A percentile compares a stretch with the other conserved stretches of the same genome.
These are phyloP conservation scores for Rhizopogon roseolus DNA, from an alignment of 768 basidiomycete genomes.

Conservation along the genomic window DNA sequence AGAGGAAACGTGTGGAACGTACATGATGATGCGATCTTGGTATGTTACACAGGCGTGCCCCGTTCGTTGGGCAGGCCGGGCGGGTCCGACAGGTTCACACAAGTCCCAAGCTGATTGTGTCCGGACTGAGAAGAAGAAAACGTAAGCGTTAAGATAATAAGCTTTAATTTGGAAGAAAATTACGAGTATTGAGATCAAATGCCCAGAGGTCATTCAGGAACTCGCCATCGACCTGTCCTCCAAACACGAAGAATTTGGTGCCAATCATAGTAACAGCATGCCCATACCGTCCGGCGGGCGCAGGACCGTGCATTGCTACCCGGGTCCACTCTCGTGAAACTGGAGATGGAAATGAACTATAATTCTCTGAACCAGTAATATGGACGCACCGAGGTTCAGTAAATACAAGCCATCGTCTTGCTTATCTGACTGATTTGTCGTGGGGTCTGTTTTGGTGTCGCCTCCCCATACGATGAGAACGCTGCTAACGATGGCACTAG, in stretches of 20 bases:
- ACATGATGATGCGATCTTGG: constrained; percentile 84
- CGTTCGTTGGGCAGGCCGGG: constrained; percentile 77
- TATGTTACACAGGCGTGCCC: constrained; percentile 87
- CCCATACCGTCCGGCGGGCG: constrained; percentile 89
- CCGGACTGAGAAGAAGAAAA: constrained; percentile 52
- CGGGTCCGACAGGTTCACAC: constrained; percentile 55
- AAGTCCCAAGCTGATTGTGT: constrained; percentile 82
- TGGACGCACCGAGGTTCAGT: constrained; percentile 79
- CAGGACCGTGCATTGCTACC: constrained; percentile 68
- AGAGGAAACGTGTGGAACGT: constrained; percentile 28
- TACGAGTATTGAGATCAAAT: constrained; percentile 93
- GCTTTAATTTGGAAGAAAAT: constrained; percentile 24
- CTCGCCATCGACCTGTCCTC: constrained; percentile 92
- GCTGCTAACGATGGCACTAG: constrained; percentile 91
- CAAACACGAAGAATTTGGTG: constrained; percentile 91
- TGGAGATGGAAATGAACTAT: constrained; percentile 25
- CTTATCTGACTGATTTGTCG: constrained; percentile 56
- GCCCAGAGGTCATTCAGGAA: constrained; percentile 95
- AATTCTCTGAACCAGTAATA: neutral
- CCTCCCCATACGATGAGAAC: constrained; percentile 98
- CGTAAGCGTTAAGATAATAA: constrained; percentile 1
- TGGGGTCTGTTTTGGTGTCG: constrained; percentile 81
- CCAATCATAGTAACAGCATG: constrained; percentile 93
- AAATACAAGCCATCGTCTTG: constrained; percentile 94
- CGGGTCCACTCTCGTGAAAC: constrained; percentile 95